A percentile compares a stretch with the other conserved stretches of the same genome.
These are phyloP conservation scores for Mortierella sp. DNA, from an alignment of 371 early-diverging fungal species.

Conservation along the genomic window DNA sequence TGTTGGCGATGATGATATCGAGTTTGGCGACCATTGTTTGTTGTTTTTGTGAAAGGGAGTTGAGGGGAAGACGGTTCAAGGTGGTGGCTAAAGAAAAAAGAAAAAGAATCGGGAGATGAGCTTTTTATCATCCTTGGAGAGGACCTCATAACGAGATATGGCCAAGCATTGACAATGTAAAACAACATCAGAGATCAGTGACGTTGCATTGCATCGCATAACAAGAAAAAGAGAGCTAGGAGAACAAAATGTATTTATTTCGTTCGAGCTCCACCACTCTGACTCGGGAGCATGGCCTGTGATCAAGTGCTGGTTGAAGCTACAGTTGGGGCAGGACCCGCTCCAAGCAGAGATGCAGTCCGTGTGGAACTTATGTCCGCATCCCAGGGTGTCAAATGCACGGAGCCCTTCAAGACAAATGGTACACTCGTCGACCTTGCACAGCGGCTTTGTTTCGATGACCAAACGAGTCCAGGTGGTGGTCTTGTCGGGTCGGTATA, in stretches of 20 bases:
- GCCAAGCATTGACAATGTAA: too few species aligned
- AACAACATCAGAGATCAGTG: too few species aligned
- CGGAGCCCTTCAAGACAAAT: slow-evolving; percentile 17
- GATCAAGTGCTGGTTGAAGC: slow-evolving; percentile 17
- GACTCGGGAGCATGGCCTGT: background rate
- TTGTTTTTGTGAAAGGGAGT: background rate
- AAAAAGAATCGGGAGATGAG: background rate
- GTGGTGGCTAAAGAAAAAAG: background rate
- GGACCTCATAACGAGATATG: too few species aligned
- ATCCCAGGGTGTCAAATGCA: background rate
- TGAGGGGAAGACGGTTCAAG: background rate
- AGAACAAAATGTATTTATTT: too few species aligned
- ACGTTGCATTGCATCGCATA: too few species aligned
- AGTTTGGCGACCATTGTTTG: background rate
- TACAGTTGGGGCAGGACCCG: slow-evolving; percentile 20
- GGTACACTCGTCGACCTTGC: background rate
- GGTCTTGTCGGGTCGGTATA: slow-evolving; percentile 5
- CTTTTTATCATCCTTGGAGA: too few species aligned
- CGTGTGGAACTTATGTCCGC: slow-evolving; percentile 18
- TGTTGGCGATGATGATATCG: slow-evolving; percentile 25
- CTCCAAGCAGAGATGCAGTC: background rate
- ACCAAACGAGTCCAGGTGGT: slow-evolving; percentile 24
- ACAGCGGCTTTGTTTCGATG: slow-evolving; percentile 12
- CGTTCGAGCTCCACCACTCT: too few species aligned
- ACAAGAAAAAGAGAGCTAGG: too few species aligned